These are phyloP conservation scores for Epicoccum sorghinum DNA, from an alignment of 2,329 filamentous ascomycete genomes.

Conservation along the genomic window DNA sequence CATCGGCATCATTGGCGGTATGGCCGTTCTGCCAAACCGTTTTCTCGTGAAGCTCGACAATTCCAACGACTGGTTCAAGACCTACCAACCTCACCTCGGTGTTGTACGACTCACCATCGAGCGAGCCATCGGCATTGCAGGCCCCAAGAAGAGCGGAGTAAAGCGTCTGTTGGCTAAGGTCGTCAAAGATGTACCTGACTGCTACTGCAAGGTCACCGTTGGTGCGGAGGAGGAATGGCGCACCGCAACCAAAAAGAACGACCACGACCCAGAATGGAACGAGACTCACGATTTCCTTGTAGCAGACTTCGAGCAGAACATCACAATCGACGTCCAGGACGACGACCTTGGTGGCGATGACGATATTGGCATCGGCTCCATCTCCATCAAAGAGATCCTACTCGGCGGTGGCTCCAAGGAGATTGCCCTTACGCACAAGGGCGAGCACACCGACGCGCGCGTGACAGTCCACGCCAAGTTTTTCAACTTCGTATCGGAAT, in stretches of 20 bases:
- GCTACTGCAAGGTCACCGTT: slow-evolving; percentile 53
- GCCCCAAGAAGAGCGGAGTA: slow-evolving; percentile 49
- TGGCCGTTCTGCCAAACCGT: slow-evolving; percentile 58
- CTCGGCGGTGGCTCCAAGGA: slow-evolving; percentile 52
- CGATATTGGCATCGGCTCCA: slow-evolving; percentile 52
- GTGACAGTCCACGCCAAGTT: slow-evolving; percentile 50
- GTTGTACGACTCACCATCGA: slow-evolving; percentile 54
- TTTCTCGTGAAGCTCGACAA: slow-evolving; percentile 56
- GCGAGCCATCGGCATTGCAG: slow-evolving; percentile 47
- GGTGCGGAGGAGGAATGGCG: slow-evolving; percentile 55
- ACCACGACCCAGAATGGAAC: slow-evolving; percentile 54
- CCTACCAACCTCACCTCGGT: slow-evolving; percentile 53
- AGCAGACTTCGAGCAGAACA: slow-evolving; percentile 52
- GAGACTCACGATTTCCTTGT: slow-evolving; percentile 58
- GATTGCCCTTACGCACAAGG: slow-evolving; percentile 48
- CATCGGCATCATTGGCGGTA: slow-evolving; percentile 52
- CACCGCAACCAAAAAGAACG: slow-evolving; percentile 52
- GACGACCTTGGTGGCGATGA: slow-evolving; percentile 53
- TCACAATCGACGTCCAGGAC: slow-evolving; percentile 53
- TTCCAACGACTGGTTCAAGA: slow-evolving; percentile 57
- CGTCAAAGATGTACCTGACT: slow-evolving; percentile 56
- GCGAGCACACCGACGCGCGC: slow-evolving; percentile 44
- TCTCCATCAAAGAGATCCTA: slow-evolving; percentile 52
- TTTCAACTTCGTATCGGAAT: slow-evolving; percentile 50
- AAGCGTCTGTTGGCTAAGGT: slow-evolving; percentile 52